Evolutionary conservation across 2,329 filamentous ascomycete genomes (phyloP), one percentile per base, ranked within the genome.

Genomic region (Drechslerella coelobrocha): DNA sequence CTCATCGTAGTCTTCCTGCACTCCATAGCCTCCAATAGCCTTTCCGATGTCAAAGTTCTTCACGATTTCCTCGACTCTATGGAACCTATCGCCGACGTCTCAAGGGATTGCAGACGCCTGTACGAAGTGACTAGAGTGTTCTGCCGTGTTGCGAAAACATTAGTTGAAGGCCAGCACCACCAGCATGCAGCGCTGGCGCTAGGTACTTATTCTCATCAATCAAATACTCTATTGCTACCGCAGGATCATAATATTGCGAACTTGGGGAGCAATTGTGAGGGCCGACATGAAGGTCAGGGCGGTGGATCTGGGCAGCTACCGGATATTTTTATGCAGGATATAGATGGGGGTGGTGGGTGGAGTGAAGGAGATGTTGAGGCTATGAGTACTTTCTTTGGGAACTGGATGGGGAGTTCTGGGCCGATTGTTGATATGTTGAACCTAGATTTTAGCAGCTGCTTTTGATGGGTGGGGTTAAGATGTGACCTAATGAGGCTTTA

Each of bases 261-360:
- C 29, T 39, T 62, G 27, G 59, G 59, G 0, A 45, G 48, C 19
- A 37, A 51, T 9, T 37, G 17, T 2, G 63, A 51, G 21, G 56
- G 56, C 12, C n/a, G 19, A 21, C 21, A 19, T 45, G 41, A 45
- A 9, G 41, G 41, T 23, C 8, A 8, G 14, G 17, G 41, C 5
- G 60, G 21, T 1, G 21, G 50, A 9, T 34, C 17, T 26, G 57
- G 57, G 12, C 65, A 69, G 27, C 23, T 71, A 26, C 66, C 66
- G 24, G 66, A 71, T 55, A 71, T 71, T 3, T 71, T 71, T 34
- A 71, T 71, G 66, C 66, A 71, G 41, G 66, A 71, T 60, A 63
- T 71, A 31, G 59, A 71, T 29, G 66, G 66, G 10, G 63, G 39
- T 24, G 54, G 47, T 3, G 59, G 66, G 5, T 71, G 59, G 59